These are phyloP conservation scores for Trametes pubescens DNA, from an alignment of 1,284 basidiomycete species.

Conservation along the genomic window DNA sequence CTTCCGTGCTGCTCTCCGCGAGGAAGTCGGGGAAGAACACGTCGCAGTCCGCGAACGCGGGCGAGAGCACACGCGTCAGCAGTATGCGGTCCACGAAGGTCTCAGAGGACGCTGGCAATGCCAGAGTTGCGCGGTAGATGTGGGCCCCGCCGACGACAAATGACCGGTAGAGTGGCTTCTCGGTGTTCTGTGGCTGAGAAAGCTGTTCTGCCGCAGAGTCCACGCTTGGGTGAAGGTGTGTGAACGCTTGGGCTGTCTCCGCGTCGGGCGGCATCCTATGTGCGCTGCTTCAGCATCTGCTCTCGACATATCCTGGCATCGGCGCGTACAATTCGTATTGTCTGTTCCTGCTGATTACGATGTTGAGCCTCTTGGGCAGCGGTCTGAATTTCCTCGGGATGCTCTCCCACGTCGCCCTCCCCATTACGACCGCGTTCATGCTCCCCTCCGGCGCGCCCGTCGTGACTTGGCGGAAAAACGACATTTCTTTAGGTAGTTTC, in stretches of 20 bases:
- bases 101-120: slow-evolving; percentile 45
- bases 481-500: slow-evolving; percentile 90
- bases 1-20: slow-evolving; percentile 28
- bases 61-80: slow-evolving; percentile 84
- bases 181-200: slow-evolving; percentile 28
- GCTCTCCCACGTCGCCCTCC: slow-evolving; percentile 97
- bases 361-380: slow-evolving; percentile 79
- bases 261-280: slow-evolving; percentile 32
- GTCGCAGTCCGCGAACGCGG: slow-evolving; percentile 85
- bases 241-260: slow-evolving; percentile 24
- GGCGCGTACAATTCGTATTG: slow-evolving; percentile 70
- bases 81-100: slow-evolving; percentile 80
- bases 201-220: slow-evolving; percentile 32
- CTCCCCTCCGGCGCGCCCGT: slow-evolving; percentile 61
- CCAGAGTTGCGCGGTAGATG: slow-evolving; percentile 79
- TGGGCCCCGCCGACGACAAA: slow-evolving; percentile 95
- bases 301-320: not conserved
- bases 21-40: slow-evolving; percentile 84
- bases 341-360: slow-evolving; percentile 79
- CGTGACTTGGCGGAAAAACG: slow-evolving; percentile 90
- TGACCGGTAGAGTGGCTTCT: slow-evolving; percentile 50
- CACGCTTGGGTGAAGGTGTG: slow-evolving; percentile 32
- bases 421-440: slow-evolving; percentile 93
- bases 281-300: slow-evolving; percentile 5
- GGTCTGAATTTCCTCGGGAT: slow-evolving; percentile 93